These are phyloP conservation scores for Priceomyces fermenticarens DNA, from an alignment of 805 yeast genomes.

Conservation along the genomic window DNA sequence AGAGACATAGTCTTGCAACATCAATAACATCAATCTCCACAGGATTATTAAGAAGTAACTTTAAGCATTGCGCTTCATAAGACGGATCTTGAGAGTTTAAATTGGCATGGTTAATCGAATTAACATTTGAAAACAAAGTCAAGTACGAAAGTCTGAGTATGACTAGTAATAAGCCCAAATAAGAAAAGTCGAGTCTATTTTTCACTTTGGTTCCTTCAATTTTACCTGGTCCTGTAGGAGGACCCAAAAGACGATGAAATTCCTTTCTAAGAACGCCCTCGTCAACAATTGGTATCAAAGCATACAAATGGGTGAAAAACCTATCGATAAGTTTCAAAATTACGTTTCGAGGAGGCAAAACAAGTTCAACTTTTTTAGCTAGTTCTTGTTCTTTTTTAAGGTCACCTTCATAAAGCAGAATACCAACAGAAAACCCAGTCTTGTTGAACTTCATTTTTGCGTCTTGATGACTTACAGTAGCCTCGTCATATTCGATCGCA, in stretches of 20 bases:
- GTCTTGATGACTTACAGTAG: no score
- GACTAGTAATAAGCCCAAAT: constrained; percentile 30
- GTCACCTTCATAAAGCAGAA: constrained; percentile 28
- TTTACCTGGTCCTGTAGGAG: constrained; percentile 2
- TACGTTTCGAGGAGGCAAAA: constrained; percentile 34
- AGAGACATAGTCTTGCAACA: constrained; percentile 33
- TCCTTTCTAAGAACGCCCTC: constrained; percentile 25
- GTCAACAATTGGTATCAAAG: constrained; percentile 44
- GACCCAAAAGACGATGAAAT: constrained; percentile 6
- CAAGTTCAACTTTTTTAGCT: constrained; percentile 26
- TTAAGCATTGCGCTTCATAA: constrained; percentile 20
- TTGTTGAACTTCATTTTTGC: constrained; percentile 10
- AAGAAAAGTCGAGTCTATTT: constrained; percentile 29
- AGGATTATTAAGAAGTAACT: constrained; percentile 27
- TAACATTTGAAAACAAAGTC: constrained; percentile 29
- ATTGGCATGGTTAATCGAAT: constrained; percentile 22
- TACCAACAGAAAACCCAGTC: constrained; percentile 20
- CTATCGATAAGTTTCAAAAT: constrained; percentile 39
- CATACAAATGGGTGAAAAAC: constrained; percentile 41
- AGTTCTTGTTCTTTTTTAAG: constrained; percentile 21
- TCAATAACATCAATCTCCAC: constrained; percentile 26
- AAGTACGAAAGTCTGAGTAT: constrained; percentile 33
- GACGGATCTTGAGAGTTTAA: constrained; percentile 22
- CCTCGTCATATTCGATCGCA: not conserved
- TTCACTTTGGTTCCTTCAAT: constrained; percentile 17